Evolutionary conservation across 768 basidiomycete species (phyloP), one percentile per base, ranked within the genome.

Genomic region (Pholiota conissans): DNA sequence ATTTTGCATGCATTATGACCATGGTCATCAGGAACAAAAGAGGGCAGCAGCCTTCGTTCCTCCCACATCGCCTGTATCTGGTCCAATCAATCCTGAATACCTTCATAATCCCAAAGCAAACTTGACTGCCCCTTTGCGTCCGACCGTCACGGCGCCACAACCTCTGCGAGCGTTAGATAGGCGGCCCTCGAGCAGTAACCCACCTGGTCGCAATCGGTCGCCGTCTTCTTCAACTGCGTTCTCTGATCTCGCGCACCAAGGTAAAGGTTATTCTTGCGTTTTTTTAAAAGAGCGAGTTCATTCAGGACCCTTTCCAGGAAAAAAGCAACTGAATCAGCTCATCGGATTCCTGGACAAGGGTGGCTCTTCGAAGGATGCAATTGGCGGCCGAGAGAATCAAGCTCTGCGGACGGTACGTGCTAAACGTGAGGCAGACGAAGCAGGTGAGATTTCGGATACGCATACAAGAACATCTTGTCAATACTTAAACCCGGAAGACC

Each of bases 361-460:
- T 56, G 82, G 82, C 34, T 77, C 79, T 62, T 79, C 80, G 18
- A 88, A 86, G 62, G 89, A 90, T 58, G 73, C 76, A 10, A 67
- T 83, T 49, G 83, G 83, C 28, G 79, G 81, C 11, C 79, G 85
- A 30, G 83, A 87, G 65, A 89, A 79, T 57, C 78, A 77, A 52
- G 87, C 93, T 1, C 74, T 95, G 58, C 84, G 87, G 51, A 82
- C 85, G 24, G 90, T 93, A 16, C 86, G 89, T 37, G 85, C 90
- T 22, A 95, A 94, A 73, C 79, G 95, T 49, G 94, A 97, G 63
- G 87, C 90, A 4, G 94, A 96, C 32, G 94, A 96, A 70, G 93
- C 94, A 57, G 91, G 93, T 90, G 57, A 60, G 79, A 55, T 48
- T 37, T 18, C 11, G n/a, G 69, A 16, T 7, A 24, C 14, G 24